Base-by-base conservation (phyloP, 2,329 filamentous ascomycete genomes). In the Exophiala xenobiotica region DNA sequence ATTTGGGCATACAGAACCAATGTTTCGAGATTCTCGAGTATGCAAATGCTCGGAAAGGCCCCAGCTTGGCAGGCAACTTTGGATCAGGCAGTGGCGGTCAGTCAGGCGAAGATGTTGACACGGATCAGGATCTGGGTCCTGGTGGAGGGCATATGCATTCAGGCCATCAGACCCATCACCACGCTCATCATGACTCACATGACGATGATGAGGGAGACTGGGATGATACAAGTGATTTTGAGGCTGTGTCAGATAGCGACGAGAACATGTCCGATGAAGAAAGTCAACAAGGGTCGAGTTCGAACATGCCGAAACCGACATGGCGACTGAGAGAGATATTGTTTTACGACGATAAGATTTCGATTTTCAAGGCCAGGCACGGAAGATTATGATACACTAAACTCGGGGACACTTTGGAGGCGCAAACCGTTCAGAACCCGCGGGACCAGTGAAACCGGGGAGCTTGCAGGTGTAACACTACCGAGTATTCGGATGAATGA, bases 261-360 rank as follows among this genome's bases (percentile, higher is more conserved):
- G 66, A 67, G 2, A 67, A 69, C 33, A 73, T 75, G 35, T 77
- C 74, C 40, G 74, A 76, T 48, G 73, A 76, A 29, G 68, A 70
- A 11, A 79, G 81, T 55, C 78, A 75, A 3, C 65, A 73, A 57
- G 75, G 77, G 27, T 77, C 77, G 16, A 71, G 73, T 4, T 24
- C 44, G 14, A 48, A 52, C 27, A 42, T 67, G 45, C 64, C 68
- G 31, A 61, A 61, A 53, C 65, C 63, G 14, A 61, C 62, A 4
- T 76, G 91, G 53, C 78, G 82, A 48, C 72, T 92, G 59, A 76
- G 87, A 55, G 87, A 92, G 73, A 92, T 93, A 57, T 69, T 91
- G 56, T 92, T 90, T 68, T 91, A 90, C 63, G 88, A 92, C 66
- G 88, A 92, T 66, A 88, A 89, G 68, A 82, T 90, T 46, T 83